These are phyloP conservation scores for Monosporascus sp. DNA, from an alignment of 2,329 filamentous ascomycete genomes.

Conservation along the genomic window DNA sequence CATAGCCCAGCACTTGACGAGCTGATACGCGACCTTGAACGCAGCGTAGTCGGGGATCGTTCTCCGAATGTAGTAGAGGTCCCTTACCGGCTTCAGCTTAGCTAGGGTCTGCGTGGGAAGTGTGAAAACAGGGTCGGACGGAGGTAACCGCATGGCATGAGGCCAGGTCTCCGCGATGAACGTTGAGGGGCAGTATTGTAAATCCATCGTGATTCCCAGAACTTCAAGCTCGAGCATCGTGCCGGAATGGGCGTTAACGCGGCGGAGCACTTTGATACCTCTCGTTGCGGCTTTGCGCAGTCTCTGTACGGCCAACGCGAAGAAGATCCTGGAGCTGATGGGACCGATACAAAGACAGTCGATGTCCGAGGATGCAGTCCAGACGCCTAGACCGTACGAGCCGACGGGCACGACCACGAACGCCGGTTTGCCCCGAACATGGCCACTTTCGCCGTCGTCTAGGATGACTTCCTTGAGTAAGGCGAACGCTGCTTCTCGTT, in stretches of 20 bases:
- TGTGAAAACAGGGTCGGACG: slow-evolving; percentile 48
- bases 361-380: slow-evolving; percentile 55
- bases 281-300: slow-evolving; percentile 40
- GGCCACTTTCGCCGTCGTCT: slow-evolving; percentile 25
- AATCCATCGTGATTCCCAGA: slow-evolving; percentile 51
- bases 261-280: slow-evolving; percentile 47
- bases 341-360: slow-evolving; percentile 61
- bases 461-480: slow-evolving; percentile 38
- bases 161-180: slow-evolving; percentile 50
- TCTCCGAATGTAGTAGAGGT: slow-evolving; percentile 53
- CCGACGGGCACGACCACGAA: slow-evolving; percentile 58
- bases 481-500: slow-evolving; percentile 38
- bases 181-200: slow-evolving; percentile 61
- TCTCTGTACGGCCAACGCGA: slow-evolving; percentile 50
- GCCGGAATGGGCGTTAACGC: slow-evolving; percentile 52
- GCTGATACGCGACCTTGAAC: slow-evolving; percentile 54
- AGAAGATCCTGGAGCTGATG: slow-evolving; percentile 56
- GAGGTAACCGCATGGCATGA: slow-evolving; percentile 38
- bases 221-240: slow-evolving; percentile 61
- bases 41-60: slow-evolving; percentile 53
- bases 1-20: slow-evolving; percentile 58
- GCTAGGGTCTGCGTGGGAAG: slow-evolving; percentile 50
- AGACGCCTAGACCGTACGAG: slow-evolving; percentile 59
- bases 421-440: slow-evolving; percentile 23
- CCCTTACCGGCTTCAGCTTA: slow-evolving; percentile 60